Conservation (phyloP, 768 basidiomycete species). For the Inosperma sp. region DNA sequence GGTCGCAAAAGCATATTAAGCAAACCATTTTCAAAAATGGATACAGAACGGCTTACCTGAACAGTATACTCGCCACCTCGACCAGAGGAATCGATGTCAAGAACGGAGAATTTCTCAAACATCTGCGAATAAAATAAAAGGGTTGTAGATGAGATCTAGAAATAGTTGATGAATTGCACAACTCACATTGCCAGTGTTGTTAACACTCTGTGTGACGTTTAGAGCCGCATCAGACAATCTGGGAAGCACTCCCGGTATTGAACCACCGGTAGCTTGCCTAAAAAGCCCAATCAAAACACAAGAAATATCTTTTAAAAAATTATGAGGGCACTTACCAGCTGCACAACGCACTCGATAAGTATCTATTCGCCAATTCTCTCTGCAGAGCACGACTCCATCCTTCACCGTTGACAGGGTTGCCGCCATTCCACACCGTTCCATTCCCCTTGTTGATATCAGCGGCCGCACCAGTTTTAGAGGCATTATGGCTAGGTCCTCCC, state of each 20-base stretch:
- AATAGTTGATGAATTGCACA: not conserved
- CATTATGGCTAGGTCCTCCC: slow-evolving; percentile 37
- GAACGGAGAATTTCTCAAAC: slow-evolving; percentile 83
- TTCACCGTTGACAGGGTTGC: slow-evolving; percentile 53
- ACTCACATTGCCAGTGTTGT: slow-evolving; percentile 72
- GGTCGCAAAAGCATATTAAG: too few relatives aligned
- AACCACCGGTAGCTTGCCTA: slow-evolving; percentile 86
- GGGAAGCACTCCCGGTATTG: slow-evolving; percentile 64
- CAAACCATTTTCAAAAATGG: not conserved
- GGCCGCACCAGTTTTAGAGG: slow-evolving; percentile 45
- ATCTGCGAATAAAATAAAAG: slow-evolving; percentile 44
- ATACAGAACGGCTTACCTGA: slow-evolving; percentile 42
- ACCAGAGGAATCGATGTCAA: slow-evolving; percentile 76
- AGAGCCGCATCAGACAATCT: slow-evolving; percentile 66
- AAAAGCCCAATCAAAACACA: not conserved
- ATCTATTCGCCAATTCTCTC: slow-evolving; percentile 80
- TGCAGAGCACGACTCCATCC: slow-evolving; percentile 61
- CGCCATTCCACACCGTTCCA: slow-evolving; percentile 61
- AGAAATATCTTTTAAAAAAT: not conserved
- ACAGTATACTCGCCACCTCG: slow-evolving; percentile 86
- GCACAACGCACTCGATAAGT: slow-evolving; percentile 77
- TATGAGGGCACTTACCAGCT: slow-evolving; percentile 69
- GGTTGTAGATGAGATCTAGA: not conserved
- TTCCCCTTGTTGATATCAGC: slow-evolving; percentile 58
- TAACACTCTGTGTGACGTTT: slow-evolving; percentile 59